Conservation (phyloP, 805 yeast species). For the Maudiozyma barnettii region DNA sequence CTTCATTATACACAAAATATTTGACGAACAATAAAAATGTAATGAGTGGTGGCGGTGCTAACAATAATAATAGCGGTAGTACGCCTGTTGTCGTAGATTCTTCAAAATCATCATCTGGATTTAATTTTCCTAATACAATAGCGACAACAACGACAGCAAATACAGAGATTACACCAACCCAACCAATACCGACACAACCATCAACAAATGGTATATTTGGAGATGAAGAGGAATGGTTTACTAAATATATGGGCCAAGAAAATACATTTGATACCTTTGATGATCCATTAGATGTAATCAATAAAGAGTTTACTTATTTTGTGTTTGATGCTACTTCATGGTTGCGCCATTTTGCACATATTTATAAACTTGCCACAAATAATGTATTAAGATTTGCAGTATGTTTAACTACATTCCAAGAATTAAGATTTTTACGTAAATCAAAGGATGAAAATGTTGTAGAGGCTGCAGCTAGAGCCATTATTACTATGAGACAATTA, state of each 20-base stretch:
- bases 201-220: neutral
- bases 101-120: neutral
- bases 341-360: constrained; percentile 71
- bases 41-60: neutral
- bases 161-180: neutral
- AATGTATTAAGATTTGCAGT: constrained; percentile 51
- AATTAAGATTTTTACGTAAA: constrained; percentile 58
- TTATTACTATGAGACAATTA: constrained; percentile 60
- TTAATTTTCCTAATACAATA: neutral
- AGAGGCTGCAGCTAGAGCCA: constrained; percentile 75
- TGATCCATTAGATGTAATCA: constrained; percentile 30
- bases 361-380: constrained; percentile 58
- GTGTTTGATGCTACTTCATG: constrained; percentile 72
- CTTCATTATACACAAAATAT: constrained; percentile 27
- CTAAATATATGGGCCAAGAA: constrained; percentile 15
- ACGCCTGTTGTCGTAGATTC: neutral
- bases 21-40: constrained; percentile 5
- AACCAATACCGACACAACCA: neutral
- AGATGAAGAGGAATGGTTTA: constrained; percentile 13
- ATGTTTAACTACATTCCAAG: constrained; percentile 72
- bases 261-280: neutral
- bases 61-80: neutral
- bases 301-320: constrained; percentile 45
- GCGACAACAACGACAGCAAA: neutral
- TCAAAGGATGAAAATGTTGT: constrained; percentile 65